Percentiles rank a stretch among this genome's conserved stretches.
phyloP scores from a whole-genome alignment of 257 asterid species.

The Voacanga thouarsii region DNA sequence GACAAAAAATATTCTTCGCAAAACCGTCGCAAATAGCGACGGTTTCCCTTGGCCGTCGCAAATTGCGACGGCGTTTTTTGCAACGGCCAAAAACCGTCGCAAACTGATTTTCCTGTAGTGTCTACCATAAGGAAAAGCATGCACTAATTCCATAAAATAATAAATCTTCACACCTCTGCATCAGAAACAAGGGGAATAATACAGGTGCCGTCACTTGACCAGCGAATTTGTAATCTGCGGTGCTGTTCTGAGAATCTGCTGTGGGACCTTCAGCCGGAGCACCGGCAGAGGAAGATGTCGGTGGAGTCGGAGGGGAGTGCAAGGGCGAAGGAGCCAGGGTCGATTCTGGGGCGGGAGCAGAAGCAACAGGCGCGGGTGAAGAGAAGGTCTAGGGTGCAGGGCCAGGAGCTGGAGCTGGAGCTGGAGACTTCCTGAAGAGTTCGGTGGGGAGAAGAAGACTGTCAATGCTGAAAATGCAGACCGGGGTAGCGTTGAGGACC shows the following conservation, averaged over 20 bases:
- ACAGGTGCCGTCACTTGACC: slow-evolving; percentile 42
- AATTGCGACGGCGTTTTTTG: no score
- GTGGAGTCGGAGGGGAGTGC: slow-evolving; percentile 78
- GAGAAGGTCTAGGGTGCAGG: slow-evolving; percentile 77
- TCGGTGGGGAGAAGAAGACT: slow-evolving; percentile 78
- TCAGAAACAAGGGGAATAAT: no score
- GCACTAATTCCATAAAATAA: no score
- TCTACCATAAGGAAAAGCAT: no score
- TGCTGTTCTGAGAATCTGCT: slow-evolving; percentile 70
- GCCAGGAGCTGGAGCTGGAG: slow-evolving; percentile 90
- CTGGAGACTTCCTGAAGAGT: slow-evolving; percentile 71
- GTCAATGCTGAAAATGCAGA: slow-evolving; percentile 81
- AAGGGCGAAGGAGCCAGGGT: slow-evolving; percentile 52
- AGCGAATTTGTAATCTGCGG: slow-evolving; percentile 41
- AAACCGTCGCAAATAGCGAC: no score
- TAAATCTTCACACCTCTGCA: no score
- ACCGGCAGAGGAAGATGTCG: slow-evolving; percentile 51
- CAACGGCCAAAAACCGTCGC: no score
- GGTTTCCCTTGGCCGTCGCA: no score
- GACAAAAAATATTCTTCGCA: no score
- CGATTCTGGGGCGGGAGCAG: slow-evolving; percentile 45
- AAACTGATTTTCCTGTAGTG: no score
- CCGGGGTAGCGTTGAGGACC: slow-evolving; percentile 76
- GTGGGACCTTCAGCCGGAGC: slow-evolving; percentile 64
- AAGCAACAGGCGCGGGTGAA: slow-evolving; percentile 57